Evolutionary conservation across 257 asterid genomes (phyloP).

Genomic region (Solanum stenotomum): DNA sequence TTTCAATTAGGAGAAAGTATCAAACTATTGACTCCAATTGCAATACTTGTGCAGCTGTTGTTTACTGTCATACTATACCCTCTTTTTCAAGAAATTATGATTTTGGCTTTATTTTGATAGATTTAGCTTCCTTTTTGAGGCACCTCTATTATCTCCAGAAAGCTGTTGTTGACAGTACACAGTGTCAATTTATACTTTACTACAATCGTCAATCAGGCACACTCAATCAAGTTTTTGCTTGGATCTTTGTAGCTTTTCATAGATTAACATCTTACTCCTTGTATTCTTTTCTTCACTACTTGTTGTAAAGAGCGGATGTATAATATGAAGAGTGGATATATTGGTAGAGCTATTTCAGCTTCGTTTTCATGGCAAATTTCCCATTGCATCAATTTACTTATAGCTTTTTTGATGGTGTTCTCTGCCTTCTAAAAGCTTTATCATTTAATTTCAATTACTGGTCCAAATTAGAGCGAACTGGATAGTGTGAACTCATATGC

Average conservation of each 20-base stretch:
- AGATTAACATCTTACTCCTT: background rate
- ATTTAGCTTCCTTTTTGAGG: background rate
- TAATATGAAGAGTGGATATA: background rate
- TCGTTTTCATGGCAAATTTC: background rate
- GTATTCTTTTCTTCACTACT: background rate
- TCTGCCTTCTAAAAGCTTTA: background rate
- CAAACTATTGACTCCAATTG: background rate
- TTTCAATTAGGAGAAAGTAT: background rate
- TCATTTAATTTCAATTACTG: background rate
- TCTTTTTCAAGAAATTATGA: background rate
- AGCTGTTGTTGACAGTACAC: background rate
- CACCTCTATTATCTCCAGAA: background rate
- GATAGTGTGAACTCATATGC: background rate
- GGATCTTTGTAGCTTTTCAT: background rate
- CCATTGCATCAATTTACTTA: background rate
- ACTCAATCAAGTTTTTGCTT: background rate
- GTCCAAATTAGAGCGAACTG: background rate
- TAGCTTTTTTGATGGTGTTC: background rate
- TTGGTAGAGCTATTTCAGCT: background rate
- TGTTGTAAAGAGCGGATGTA: background rate
- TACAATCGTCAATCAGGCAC: background rate
- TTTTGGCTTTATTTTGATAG: background rate
- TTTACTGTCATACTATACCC: background rate
- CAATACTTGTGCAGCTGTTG: background rate
- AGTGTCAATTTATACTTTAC: background rate